Base-by-base conservation (phyloP, 257 asterid genomes). In the Gardenia jasminoides region DNA sequence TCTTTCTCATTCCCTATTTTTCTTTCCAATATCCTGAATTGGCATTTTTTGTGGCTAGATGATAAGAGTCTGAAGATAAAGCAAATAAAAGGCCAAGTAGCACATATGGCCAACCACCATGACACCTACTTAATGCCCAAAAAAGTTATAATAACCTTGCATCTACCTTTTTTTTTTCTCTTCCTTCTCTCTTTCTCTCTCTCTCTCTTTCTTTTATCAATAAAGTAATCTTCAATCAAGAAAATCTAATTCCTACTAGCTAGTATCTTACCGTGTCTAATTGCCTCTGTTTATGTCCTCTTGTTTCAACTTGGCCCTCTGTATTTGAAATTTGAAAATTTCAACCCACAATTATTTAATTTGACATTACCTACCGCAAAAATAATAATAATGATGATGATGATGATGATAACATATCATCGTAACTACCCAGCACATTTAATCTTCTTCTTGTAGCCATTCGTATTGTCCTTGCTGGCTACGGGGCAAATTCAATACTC, bases 81-180 rank as follows among this genome's bases (percentile, higher is more conserved):
- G 92, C 95, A 86, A 85, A 81, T 83, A 86, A 88, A 87, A 87
- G 88, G 91, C 86, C 87, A 88, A 86, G 83, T 22, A 82, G 84
- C 84, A 85, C 41, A 84, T 77, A 84, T 91, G 92, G 82, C 92
- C 97, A 89, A 88, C 93, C 86, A 85, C 97, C 89, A 83, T 87
- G 80, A 85, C 83, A 86, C 95, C 97, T 84, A 90, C 90, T 91
- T 81, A 92, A 83, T 88, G 91, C 87, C 85, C 87, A 64, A 77
- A 87, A 85, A 86, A 76, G 81, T 81, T 83, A 78, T 61, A 82
- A 58, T 79, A 81, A 80, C 82, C 86, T 77, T 86, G 67, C 84
- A 80, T 86, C 82, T 77, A 12, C 54, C 61, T 67, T 36, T 36
- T 36, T 36, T n/a, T 56, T 67, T 67, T n/a, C n/a, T n/a, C n/a